Evolutionary conservation across 306 rosid species (phyloP).

Genomic region (Prinsepia uniflora): DNA sequence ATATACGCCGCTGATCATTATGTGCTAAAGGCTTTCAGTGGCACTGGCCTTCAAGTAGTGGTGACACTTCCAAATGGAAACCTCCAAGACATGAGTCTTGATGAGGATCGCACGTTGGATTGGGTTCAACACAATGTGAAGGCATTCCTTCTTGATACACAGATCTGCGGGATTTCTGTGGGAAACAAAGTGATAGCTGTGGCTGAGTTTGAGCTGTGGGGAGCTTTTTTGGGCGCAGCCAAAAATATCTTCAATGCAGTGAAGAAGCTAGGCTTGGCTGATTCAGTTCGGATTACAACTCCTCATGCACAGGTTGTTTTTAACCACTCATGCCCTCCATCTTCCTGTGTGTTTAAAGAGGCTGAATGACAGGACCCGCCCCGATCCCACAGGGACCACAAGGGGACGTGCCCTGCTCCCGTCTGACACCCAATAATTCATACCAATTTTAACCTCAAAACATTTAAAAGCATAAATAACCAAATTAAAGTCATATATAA

Average conservation of each 20-base stretch:
- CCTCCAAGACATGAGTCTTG: slow-evolving; percentile 68
- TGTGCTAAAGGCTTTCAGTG: slow-evolving; percentile 81
- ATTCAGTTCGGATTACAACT: slow-evolving; percentile 62
- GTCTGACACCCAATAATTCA: no score
- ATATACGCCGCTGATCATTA: slow-evolving; percentile 83
- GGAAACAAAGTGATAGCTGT: slow-evolving; percentile 92
- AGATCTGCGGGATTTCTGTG: slow-evolving; percentile 72
- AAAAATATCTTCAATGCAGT: slow-evolving; percentile 75
- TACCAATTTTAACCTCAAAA: no score
- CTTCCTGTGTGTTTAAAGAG: slow-evolving; percentile 69
- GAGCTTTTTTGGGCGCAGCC: slow-evolving; percentile 65
- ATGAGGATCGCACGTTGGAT: slow-evolving; percentile 65
- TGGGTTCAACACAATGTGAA: slow-evolving; percentile 90
- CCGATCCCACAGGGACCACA: no score
- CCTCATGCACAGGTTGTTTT: slow-evolving; percentile 83
- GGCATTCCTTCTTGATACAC: slow-evolving; percentile 73
- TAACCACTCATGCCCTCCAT: slow-evolving; percentile 75
- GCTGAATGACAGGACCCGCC: no score
- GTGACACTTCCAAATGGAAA: slow-evolving; percentile 64
- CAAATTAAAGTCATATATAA: no score
- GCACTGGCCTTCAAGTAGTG: slow-evolving; percentile 89
- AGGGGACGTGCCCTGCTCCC: no score
- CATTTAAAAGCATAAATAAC: no score
- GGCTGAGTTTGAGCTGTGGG: slow-evolving; percentile 42
- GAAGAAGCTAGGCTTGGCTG: slow-evolving; percentile 47